Conservation (phyloP, 495 filamentous ascomycete genomes). For the Podospora pseudocomata region DNA sequence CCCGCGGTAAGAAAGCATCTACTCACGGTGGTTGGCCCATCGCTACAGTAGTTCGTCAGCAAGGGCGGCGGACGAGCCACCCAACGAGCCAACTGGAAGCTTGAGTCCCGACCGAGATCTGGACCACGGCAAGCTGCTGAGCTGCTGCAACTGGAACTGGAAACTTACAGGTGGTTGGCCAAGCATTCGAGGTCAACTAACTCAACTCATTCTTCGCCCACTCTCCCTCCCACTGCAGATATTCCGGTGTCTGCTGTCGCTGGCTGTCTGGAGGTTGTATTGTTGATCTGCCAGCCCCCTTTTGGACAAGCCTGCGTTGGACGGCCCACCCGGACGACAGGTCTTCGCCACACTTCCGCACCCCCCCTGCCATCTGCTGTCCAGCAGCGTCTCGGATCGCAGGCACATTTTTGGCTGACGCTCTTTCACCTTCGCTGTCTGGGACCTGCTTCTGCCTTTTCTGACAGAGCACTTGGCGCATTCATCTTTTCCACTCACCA, state of each 20-base stretch:
- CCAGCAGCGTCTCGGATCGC: conserved; percentile 13
- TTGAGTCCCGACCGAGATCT: conserved; percentile 23
- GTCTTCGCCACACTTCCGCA: conserved; percentile 27
- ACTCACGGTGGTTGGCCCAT: conserved; percentile 27
- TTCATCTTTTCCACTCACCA: conserved; percentile 8
- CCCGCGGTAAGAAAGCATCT: conserved; percentile 16
- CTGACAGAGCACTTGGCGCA: conserved; percentile 12
- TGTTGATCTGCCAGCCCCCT: conserved; percentile 13
- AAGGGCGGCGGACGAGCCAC: conserved; percentile 23
- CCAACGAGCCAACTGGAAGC: conserved; percentile 25
- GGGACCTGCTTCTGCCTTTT: conserved; percentile 28
- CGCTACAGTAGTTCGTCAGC: conserved; percentile 25
- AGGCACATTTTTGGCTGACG: conserved; percentile 5
- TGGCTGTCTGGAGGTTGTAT: neutral
- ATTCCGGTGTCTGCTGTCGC: neutral
- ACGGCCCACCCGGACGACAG: conserved; percentile 18
- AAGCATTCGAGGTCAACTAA: neutral
- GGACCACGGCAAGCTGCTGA: conserved; percentile 16
- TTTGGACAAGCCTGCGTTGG: neutral
- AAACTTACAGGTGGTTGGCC: conserved; percentile 12
- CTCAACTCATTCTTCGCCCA: neutral
- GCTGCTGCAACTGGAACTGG: conserved; percentile 14
- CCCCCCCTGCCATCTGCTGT: conserved; percentile 20
- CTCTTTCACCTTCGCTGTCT: conserved; percentile 4
- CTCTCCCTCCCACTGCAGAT: neutral